Evolutionary conservation across 2,329 filamentous ascomycete species (phyloP).

Genomic region (Verticillium nubilum): DNA sequence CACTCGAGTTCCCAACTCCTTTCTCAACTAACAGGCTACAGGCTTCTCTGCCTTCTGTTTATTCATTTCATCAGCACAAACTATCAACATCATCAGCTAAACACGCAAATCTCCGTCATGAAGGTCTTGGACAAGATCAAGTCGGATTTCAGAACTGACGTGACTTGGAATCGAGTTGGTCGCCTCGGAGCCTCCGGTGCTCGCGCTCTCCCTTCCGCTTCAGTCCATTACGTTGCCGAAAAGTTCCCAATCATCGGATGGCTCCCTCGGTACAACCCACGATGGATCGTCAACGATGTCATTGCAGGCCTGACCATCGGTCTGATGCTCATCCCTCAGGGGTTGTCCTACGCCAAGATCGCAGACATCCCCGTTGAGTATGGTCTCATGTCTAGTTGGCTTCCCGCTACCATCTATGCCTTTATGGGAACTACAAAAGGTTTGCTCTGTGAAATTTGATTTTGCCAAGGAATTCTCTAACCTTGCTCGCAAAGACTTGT

Average conservation of each 20-base stretch:
- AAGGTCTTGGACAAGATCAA: constrained; percentile 17
- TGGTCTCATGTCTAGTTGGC: constrained; percentile 54
- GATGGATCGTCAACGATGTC: constrained; percentile 57
- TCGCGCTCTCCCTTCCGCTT: constrained; percentile 40
- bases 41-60: not conserved
- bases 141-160: constrained; percentile 29
- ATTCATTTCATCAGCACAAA: not conserved
- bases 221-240: constrained; percentile 50
- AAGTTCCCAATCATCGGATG: constrained; percentile 59
- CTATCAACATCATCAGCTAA: not conserved
- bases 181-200: constrained; percentile 22
- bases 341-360: constrained; percentile 57
- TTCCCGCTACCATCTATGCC: constrained; percentile 51
- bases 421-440: constrained; percentile 60
- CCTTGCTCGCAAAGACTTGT: constrained; percentile 39
- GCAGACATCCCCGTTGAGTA: constrained; percentile 56
- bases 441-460: constrained; percentile 16
- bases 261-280: constrained; percentile 55
- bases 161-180: constrained; percentile 27
- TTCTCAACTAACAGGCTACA: not conserved
- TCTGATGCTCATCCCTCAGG: constrained; percentile 56
- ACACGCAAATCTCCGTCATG: constrained; percentile 6
- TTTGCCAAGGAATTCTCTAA: not conserved
- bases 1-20: not conserved
- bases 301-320: constrained; percentile 58